Conservation (phyloP, 202 grass and related monocot genomes). For the Setaria italica region DNA sequence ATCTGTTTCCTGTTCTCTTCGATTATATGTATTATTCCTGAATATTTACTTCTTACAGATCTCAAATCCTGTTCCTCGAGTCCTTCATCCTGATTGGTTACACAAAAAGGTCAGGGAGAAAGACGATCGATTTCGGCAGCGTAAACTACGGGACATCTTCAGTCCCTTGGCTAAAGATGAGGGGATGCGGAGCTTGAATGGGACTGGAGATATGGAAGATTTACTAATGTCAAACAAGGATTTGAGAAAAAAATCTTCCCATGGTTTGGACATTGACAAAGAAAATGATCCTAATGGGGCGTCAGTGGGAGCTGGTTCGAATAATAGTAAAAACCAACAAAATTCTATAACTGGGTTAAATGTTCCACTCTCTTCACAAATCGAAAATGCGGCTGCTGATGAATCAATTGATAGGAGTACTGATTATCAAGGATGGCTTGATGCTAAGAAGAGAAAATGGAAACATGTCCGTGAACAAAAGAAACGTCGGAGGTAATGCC, state of each 20-base stretch:
- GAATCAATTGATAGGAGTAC: conserved; percentile 63
- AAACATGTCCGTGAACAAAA: conserved; percentile 69
- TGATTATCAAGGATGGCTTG: conserved; percentile 97
- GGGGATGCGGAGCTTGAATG: conserved; percentile 52
- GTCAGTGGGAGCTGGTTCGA: conserved; percentile 48
- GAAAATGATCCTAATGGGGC: conserved; percentile 63
- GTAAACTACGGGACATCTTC: conserved; percentile 90
- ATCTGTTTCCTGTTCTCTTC: conserved; percentile 31
- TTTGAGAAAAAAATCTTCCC: conserved; percentile 47
- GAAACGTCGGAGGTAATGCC: conserved; percentile 73
- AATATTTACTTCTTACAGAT: conserved; percentile 66
- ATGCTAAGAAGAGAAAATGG: conserved; percentile 96
- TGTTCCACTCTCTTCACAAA: conserved; percentile 40
- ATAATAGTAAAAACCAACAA: conserved; percentile 42
- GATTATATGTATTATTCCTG: conserved; percentile 43
- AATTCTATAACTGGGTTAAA: conserved; percentile 47
- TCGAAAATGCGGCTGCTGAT: conserved; percentile 48
- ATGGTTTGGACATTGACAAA: conserved; percentile 62
- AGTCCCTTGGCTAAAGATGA: conserved; percentile 61
- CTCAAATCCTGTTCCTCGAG: conserved; percentile 94
- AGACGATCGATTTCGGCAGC: conserved; percentile 88
- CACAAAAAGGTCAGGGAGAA: conserved; percentile 98
- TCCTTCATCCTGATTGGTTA: conserved; percentile 97
- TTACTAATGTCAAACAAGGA: conserved; percentile 51
- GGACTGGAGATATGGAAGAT: conserved; percentile 80